Conservation (phyloP, 148 eudicot species). For the Arbutus unedo region DNA sequence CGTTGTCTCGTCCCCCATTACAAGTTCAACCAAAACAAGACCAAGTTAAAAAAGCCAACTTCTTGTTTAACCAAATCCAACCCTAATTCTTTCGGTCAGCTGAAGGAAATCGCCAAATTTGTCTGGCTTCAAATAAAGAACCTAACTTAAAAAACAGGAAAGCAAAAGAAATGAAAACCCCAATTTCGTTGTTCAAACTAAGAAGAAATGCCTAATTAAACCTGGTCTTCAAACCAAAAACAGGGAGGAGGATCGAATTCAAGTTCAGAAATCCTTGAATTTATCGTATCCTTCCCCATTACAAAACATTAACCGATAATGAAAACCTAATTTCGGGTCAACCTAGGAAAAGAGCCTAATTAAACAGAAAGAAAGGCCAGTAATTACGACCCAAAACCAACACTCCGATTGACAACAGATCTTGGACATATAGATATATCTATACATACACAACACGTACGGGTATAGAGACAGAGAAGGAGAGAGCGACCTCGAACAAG, state of each 20-base stretch:
- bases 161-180: background rate
- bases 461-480: background rate
- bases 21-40: background rate
- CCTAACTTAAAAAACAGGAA: background rate
- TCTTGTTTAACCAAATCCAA: background rate
- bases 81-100: background rate
- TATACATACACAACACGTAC: background rate
- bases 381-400: background rate
- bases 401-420: background rate
- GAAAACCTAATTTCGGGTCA: background rate
- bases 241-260: background rate
- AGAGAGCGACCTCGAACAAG: constrained; percentile 12
- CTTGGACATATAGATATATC: background rate
- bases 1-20: background rate
- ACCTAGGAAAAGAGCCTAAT: background rate
- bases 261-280: background rate
- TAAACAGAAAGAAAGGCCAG: background rate
- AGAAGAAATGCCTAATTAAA: background rate
- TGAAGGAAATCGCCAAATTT: background rate
- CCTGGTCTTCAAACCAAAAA: background rate
- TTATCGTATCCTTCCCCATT: background rate
- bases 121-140: background rate
- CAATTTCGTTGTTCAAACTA: background rate
- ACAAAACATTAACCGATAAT: background rate
- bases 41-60: background rate